A percentile compares a stretch with the other conserved stretches of the same genome.
phyloP scores from a whole-genome alignment of 2,329 filamentous ascomycete species.

The Lecanoromycetidae sp. region DNA sequence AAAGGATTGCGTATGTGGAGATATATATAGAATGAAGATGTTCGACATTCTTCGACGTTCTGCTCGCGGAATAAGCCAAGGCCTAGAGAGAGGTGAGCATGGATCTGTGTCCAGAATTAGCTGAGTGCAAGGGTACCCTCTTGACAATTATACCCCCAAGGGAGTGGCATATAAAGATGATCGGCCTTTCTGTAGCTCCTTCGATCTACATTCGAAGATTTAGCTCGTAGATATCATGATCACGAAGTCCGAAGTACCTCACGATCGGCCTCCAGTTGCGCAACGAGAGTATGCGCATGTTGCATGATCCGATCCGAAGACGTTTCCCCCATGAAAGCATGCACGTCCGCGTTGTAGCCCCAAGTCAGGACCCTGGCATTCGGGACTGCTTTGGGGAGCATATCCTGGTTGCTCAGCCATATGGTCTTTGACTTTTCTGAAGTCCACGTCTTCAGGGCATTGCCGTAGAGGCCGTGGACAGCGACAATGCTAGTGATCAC shows the following conservation, averaged over 20 bases:
- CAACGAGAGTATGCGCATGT: slow-evolving; percentile 28
- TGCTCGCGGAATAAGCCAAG: slow-evolving; percentile 26
- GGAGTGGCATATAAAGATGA: slow-evolving; percentile 32
- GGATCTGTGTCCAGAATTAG: not conserved
- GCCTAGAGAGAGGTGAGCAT: slow-evolving; percentile 21
- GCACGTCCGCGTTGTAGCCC: slow-evolving; percentile 27
- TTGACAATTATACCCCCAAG: slow-evolving; percentile 32
- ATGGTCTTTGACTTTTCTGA: slow-evolving; percentile 21
- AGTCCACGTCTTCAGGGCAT: slow-evolving; percentile 31
- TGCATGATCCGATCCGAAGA: slow-evolving; percentile 25
- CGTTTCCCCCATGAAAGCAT: slow-evolving; percentile 17
- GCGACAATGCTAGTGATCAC: slow-evolving; percentile 29
- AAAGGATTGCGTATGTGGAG: slow-evolving; percentile 29
- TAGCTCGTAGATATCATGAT: slow-evolving; percentile 7
- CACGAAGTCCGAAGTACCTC: slow-evolving; percentile 20
- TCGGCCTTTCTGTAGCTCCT: slow-evolving; percentile 24
- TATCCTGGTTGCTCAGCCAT: slow-evolving; percentile 27
- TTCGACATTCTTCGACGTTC: slow-evolving; percentile 19
- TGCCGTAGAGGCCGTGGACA: slow-evolving; percentile 32
- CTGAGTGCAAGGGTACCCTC: slow-evolving; percentile 21
- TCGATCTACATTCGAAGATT: slow-evolving; percentile 17
- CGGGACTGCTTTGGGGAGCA: slow-evolving; percentile 25
- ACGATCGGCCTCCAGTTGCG: slow-evolving; percentile 26
- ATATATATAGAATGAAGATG: slow-evolving; percentile 29
- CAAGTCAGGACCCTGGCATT: slow-evolving; percentile 26